Evolutionary conservation across 2,329 filamentous ascomycete species (phyloP), one percentile per base, ranked within the genome.

Genomic region (Fusarium nurragi): DNA sequence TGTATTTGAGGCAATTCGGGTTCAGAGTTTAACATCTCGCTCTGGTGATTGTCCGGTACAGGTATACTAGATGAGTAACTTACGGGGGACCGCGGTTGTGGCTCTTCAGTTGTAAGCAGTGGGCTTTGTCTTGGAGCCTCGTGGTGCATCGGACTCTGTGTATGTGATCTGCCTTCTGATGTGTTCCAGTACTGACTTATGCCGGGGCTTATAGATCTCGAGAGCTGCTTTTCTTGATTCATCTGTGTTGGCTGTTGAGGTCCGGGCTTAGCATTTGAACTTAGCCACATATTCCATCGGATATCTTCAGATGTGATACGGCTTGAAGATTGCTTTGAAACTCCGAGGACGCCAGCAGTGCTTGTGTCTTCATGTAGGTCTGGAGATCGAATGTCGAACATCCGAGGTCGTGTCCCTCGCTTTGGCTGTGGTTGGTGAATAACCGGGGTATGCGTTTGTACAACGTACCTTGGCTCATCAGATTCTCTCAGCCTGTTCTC

Each of bases 341-440:
- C 30, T 5, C 68, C 71, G 23, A 60, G 36, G 19, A 65, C 57
- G n/a, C 54, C 67, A 25, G 48, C 26, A 2, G 34, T 48, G 36
- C 71, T 73, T 12, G 41, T 36, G 26, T 47, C 28, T 8, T 64
- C 62, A 16, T 68, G 40, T 4, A 36, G 11, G 9, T 51, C 52
- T 13, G 68, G 62, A 19, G 68, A 67, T 9, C 43, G 34, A 16
- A 57, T 38, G 26, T 59, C 50, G 21, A 70, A 40, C n/a, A 68
- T 25, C 3, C 26, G 21, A 12, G 51, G 48, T n/a, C 26, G 50
- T 34, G 19, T 48, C 12, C 49, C 53, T 26, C 67, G 56, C 11
- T 56, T 52, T 11, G 74, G 74, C 22, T 65, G 71, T 26, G 74
- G 74, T 14, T 76, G 71, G 23, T 73, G 56, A n/a, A 74, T 64